Conservation (phyloP, 768 basidiomycete genomes). For the Myochromella boudieri region DNA sequence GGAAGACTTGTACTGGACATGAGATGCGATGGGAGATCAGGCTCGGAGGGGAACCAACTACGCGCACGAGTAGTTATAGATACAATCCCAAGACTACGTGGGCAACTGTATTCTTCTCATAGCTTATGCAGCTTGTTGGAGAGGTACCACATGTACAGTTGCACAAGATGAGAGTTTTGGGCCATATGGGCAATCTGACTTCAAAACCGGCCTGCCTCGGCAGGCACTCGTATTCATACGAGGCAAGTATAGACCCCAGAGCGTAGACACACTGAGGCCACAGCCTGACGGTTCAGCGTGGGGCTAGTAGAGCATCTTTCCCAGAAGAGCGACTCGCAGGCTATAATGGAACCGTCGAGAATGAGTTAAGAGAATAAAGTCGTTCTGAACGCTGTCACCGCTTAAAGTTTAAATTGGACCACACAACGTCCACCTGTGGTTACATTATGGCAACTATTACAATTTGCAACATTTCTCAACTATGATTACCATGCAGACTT, state of each 20-base stretch:
- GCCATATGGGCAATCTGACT: conserved; percentile 16
- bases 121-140: background rate
- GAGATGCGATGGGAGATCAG: conserved; percentile 2
- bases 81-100: conserved; percentile 1
- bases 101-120: conserved; percentile 6
- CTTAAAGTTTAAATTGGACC: background rate
- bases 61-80: conserved; percentile 8
- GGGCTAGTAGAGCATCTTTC: background rate
- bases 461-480: no score
- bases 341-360: no score
- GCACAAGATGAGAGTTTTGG: conserved; percentile 17
- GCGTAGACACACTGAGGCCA: background rate
- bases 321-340: background rate
- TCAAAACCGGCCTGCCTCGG: conserved; percentile 4
- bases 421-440: no score
- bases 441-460: no score
- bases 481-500: no score
- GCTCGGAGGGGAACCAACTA: no score
- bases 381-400: background rate
- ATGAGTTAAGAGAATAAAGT: background rate
- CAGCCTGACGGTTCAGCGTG: background rate
- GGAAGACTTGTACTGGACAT: conserved; percentile 62
- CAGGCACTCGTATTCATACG: background rate
- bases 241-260: background rate
- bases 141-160: conserved; percentile 13